These are phyloP conservation scores for Mentha longifolia DNA, from an alignment of 257 asterid species.

Conservation along the genomic window DNA sequence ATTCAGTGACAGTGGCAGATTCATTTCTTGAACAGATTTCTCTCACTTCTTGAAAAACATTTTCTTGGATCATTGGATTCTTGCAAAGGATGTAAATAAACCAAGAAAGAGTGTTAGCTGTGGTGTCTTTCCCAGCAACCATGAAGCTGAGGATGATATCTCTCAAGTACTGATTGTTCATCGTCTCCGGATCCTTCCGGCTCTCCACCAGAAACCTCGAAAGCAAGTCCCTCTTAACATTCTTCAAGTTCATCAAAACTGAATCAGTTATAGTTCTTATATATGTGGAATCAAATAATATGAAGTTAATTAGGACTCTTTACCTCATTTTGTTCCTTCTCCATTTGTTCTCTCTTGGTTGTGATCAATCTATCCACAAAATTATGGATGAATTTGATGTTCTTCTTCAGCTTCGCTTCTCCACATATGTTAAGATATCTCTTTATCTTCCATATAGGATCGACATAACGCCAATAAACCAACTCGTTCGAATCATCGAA, in stretches of 20 bases:
- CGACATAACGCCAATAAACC: constrained; percentile 61
- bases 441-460: constrained; percentile 70
- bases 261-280: background rate
- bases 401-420: constrained; percentile 62
- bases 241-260: constrained; percentile 42
- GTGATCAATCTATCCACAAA: constrained; percentile 60
- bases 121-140: constrained; percentile 76
- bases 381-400: constrained; percentile 49
- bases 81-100: constrained; percentile 66
- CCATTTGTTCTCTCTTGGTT: constrained; percentile 52
- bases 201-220: constrained; percentile 71
- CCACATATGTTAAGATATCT: constrained; percentile 56
- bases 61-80: constrained; percentile 63
- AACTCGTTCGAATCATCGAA: constrained; percentile 74
- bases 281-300: background rate
- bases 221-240: constrained; percentile 69
- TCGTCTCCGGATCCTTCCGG: constrained; percentile 60
- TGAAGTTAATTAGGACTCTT: background rate
- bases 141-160: constrained; percentile 71
- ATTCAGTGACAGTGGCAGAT: constrained; percentile 33
- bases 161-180: constrained; percentile 63
- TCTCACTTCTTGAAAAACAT: constrained; percentile 30
- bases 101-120: constrained; percentile 82
- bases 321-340: constrained; percentile 44
- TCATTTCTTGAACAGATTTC: constrained; percentile 8